Percentiles rank a stretch among this genome's conserved stretches.
These are phyloP conservation scores for Anthracocystis walkeri DNA, from an alignment of 1,284 basidiomycete genomes.

Conservation along the genomic window DNA sequence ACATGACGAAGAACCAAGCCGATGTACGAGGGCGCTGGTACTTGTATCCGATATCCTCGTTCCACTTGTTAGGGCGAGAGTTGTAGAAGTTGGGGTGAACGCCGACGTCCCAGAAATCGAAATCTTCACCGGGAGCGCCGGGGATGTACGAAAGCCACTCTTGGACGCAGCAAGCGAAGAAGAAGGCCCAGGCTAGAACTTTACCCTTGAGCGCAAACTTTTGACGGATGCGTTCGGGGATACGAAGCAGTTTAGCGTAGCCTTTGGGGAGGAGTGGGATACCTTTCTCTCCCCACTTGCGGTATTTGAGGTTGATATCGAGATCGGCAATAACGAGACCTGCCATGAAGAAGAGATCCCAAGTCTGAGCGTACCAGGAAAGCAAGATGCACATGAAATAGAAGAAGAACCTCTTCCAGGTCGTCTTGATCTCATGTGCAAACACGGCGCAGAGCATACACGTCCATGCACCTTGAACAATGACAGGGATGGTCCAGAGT, in stretches of 20 bases:
- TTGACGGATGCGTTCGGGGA: conserved; percentile 38
- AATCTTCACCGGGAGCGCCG: conserved; percentile 32
- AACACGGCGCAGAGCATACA: conserved; percentile 56
- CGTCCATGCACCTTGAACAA: conserved; percentile 59
- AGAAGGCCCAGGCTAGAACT: conserved; percentile 55
- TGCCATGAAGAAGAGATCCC: conserved; percentile 62
- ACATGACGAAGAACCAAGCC: conserved; percentile 53
- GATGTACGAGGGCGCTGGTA: conserved; percentile 45
- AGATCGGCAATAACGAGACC: conserved; percentile 62
- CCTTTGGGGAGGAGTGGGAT: conserved; percentile 41
- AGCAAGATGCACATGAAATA: conserved; percentile 54
- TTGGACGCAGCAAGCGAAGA: conserved; percentile 51
- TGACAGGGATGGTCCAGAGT: conserved; percentile 64
- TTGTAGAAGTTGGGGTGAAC: conserved; percentile 60
- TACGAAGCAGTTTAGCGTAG: conserved; percentile 30
- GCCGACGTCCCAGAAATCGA: conserved; percentile 49
- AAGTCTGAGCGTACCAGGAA: conserved; percentile 60
- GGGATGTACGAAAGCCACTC: conserved; percentile 50
- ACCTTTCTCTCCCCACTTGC: conserved; percentile 48
- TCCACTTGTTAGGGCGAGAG: conserved; percentile 40
- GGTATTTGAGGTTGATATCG: conserved; percentile 61
- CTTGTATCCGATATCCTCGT: conserved; percentile 31
- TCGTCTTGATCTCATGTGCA: conserved; percentile 57
- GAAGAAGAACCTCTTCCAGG: conserved; percentile 58
- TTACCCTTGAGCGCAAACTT: conserved; percentile 52